Evolutionary conservation across 805 yeast genomes (phyloP), one percentile per base, ranked within the genome.

Genomic region (Isabelozyma pseudorhagii): DNA sequence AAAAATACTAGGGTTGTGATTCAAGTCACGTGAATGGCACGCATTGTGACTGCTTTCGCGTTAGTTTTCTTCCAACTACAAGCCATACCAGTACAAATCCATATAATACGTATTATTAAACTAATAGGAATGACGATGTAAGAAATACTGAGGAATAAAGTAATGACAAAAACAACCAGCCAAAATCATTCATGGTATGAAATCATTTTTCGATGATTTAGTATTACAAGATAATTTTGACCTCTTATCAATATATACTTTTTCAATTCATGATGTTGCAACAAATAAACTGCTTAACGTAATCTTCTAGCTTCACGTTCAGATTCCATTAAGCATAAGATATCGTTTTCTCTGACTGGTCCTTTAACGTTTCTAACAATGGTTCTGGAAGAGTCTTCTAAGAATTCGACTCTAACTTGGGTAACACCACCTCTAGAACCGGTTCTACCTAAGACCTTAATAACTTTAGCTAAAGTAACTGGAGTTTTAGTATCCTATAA

Each of bases 381-480:
- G 57, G 77, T 71, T 73, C 78, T 74, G 63, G 77, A 63, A 50
- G 76, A 59, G 57, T 73, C 78, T 64, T 74, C 78, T 59, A 74
- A 65, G 68, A 74, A 73, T 67, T 74, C 76, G 56, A 74, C 78
- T 69, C 78, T 70, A 61, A 74, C 78, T 65, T 74, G 78, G 64
- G 78, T 74, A 61, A 74, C 78, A 72, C 97, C 97, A 88, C 98
- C 98, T 83, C 98, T 93, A 78, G 99, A 93, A 78, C 99, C 99
- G 87, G 99, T 93, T 83, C 99, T 93, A 79, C 98, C 98, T 80
- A 93, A 85, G 78, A 93, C 98, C 84, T 93, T 94, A 81, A 90
- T 90, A 75, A 93, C 99, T 85, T 93, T 93, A 77, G 98, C 99
- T 80, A 93, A 89, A 83, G 97, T 94, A 72, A 93, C 97, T 76